These are phyloP conservation scores for Trichosporon sp. DNA, from an alignment of 1,284 basidiomycete genomes.

Conservation along the genomic window DNA sequence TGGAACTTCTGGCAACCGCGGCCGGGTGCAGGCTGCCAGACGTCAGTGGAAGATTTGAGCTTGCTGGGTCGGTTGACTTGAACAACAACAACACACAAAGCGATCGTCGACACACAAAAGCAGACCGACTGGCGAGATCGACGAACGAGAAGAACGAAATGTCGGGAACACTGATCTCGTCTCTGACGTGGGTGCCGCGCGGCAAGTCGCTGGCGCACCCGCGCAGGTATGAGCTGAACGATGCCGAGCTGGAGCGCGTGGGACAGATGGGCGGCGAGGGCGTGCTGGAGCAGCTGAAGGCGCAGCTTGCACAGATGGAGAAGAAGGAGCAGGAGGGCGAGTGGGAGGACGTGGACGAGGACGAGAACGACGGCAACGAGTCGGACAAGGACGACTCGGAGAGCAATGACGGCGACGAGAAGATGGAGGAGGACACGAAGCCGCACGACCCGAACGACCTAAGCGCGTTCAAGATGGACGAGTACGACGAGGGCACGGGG, in stretches of 20 bases:
- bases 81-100: neutral
- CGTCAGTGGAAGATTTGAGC: neutral
- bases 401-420: conserved; percentile 49
- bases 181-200: conserved; percentile 68
- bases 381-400: conserved; percentile 32
- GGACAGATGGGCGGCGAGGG: conserved; percentile 76
- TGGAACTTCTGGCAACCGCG: neutral
- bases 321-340: conserved; percentile 52
- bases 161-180: conserved; percentile 53
- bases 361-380: conserved; percentile 23
- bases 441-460: conserved; percentile 65
- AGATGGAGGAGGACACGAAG: conserved; percentile 29
- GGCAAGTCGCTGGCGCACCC: conserved; percentile 74
- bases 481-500: conserved; percentile 81
- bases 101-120: no score
- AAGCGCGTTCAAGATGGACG: conserved; percentile 85
- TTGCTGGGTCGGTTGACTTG: neutral
- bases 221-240: conserved; percentile 82
- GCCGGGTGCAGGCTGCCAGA: neutral
- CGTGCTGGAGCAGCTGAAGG: conserved; percentile 75
- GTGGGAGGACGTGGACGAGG: conserved; percentile 32
- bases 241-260: conserved; percentile 83
- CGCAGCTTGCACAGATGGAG: conserved; percentile 68
- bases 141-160: conserved; percentile 27
- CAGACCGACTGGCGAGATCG: neutral